Evolutionary conservation across 306 rosid species (phyloP).

Genomic region (Dryas drummondii): DNA sequence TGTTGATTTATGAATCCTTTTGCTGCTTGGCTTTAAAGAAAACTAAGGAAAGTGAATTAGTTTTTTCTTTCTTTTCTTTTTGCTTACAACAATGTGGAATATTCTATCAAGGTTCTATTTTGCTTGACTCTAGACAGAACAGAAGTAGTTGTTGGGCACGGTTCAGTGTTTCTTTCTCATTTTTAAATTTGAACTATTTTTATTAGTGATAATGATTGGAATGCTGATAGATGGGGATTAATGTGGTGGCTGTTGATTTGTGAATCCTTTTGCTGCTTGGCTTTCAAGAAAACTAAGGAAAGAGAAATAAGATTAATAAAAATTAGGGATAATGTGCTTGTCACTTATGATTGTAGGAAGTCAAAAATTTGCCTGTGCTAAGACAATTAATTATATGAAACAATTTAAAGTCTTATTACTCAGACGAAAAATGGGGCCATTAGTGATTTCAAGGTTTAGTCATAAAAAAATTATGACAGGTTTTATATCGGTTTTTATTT

Average conservation of each 20-base stretch:
- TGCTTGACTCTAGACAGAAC: neutral
- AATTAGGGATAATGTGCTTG: neutral
- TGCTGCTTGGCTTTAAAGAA: neutral
- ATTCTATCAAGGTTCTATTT: neutral
- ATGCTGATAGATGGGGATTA: neutral
- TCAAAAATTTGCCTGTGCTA: neutral
- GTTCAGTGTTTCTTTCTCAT: neutral
- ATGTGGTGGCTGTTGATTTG: neutral
- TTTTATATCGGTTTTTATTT: neutral
- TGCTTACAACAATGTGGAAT: neutral
- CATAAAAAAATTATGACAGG: neutral
- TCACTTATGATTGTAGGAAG: neutral
- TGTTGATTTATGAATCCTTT: too few species aligned
- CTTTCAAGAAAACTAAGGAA: neutral
- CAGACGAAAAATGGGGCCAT: neutral
- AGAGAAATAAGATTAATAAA: neutral
- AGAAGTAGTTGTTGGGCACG: constrained; percentile 1
- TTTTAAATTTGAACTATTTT: neutral
- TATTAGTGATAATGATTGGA: neutral
- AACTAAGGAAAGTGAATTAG: neutral
- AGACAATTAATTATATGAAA: neutral
- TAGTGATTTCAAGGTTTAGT: neutral
- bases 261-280: neutral
- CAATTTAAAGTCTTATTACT: neutral
- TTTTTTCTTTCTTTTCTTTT: neutral